Evolutionary conservation across 108 stramenopile species (phyloP), one percentile per base, ranked within the genome.

Genomic region (Cyclostephanos tholiformis): DNA sequence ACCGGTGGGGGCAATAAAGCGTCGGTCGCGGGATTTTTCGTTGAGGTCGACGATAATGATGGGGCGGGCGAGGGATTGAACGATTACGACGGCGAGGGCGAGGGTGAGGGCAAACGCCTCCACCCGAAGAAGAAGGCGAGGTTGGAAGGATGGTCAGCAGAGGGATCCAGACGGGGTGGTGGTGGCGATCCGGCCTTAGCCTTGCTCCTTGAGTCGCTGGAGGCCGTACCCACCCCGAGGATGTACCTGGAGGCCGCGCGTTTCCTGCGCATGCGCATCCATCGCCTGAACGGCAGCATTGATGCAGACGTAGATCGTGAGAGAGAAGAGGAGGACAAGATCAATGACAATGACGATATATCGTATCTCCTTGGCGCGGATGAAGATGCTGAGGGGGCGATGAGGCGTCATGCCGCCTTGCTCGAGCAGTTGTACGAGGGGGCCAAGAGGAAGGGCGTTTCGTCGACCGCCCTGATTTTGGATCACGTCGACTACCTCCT

Each of bases 191-290:
- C 75, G 6, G 89, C 87, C 5, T 39, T 91, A 23, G 63, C 32
- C 13, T 58, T 92, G 4, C 41, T 95, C 11, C 38, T 84, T 26
- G 72, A 91, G 58, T 90, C 89, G 25, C 69, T 86, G 22, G 79
- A 82, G n/a, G 58, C 74, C 10, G 70, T 91, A 13, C 69, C 77
- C 19, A 89, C 85, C 12, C 30, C 75, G 6, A 75, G 83, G 44
- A 92, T 95, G 91, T 88, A 91, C 46, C 63, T 91, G 32, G 78
- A 77, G 50, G 57, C 59, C 38, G 77, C 78, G 20, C 81, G 88
- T 38, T 88, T 89, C 62, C 30, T 89, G 72, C 80, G 63, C 41
- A 36, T 56, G 46, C 77, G 77, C 41, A 79, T 82, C 27, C 70
- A 59, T 27, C 53, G 64, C 19, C 64, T 72, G 39, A n/a, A 49